Base-by-base conservation (phyloP, 2,329 filamentous ascomycete species). In the Raffaelea deltoideospora region DNA sequence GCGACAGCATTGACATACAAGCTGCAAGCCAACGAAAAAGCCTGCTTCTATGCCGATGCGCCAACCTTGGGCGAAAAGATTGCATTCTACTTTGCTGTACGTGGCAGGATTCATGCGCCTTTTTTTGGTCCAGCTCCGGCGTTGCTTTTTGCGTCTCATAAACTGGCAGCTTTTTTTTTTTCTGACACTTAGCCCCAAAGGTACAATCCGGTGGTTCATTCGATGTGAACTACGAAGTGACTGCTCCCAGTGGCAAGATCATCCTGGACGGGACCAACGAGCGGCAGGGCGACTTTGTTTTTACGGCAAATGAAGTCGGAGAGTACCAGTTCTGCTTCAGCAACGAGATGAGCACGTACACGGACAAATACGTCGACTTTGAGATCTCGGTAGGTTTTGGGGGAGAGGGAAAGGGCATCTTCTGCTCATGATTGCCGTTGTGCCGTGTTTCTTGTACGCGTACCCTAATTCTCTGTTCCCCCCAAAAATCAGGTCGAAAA, bases 261-360 rank as follows among this genome's bases (percentile, higher is more conserved):
- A 79, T 98, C 42, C 63, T 96, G 50, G 76, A 87, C 42, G 90
- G 87, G 43, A 68, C 78, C 48, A 96, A 94, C 63, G 90, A 82
- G 64, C 76, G 88, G 46, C 88, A 96, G 62, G 90, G 88, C 37
- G 90, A 98, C 60, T 96, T 93, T 53, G 90, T 98, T 44, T 98
- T 98, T 59, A 94, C 87, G 0, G 90, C 87, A 32, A 84, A 85
- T 51, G 75, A 85, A 36, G 53, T 71, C 7, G 90, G 90, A 46
- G 88, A 96, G 53, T 95, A 96, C 64, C 75, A 77, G 37, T 96
- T 98, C 65, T 98, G 90, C 71, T 98, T 98, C 67, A 82, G 87
- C 62, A 98, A 98, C 54, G 81, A 90, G 55, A 94, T 98, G 82
- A 93, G 83, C 53, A 96, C 88, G 1, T 95, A 94, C 55, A 79